Evolutionary conservation across 2,329 filamentous ascomycete species (phyloP), one percentile per base, ranked within the genome.

Genomic region (Pseudofabraea citricarpa): DNA sequence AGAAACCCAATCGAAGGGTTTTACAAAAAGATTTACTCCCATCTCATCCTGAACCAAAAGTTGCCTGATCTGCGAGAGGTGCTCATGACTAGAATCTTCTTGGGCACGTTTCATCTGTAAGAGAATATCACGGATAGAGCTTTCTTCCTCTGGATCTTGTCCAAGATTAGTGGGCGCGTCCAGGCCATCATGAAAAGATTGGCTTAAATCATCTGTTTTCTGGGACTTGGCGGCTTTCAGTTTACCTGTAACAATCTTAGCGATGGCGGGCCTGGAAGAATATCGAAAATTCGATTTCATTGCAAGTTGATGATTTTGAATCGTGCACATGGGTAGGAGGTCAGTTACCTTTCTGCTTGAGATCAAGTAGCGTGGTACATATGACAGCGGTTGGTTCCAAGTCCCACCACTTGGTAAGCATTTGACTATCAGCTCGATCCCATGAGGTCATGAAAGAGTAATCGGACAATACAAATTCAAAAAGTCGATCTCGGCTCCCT

Each of bases 381-480:
- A 54, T 43, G 13, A 50, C 46, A 32, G 45, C 47, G n/a, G 32
- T n/a, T n/a, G 45, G 38, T 27, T 54, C 51, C 9, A 49, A 13
- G 38, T 54, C 49, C 51, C 51, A 52, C 51, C 51, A 54, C 18
- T 40, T 43, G 7, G 45, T 44, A 36, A 50, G 18, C 44, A 50
- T 50, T 12, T 46, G 37, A 10, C 26, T 31, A 22, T 49, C 46
- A 23, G 43, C 43, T n/a, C 41, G 40, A 40, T 54, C 50, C 51
- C 51, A 54, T n/a, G 51, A 50, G 12, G 43, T 35, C 46, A 54
- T 45, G 26, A 52, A 49, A 1, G 47, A 44, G 31, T 50, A 54
- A 23, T 54, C 51, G 1, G 49, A 47, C 31, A 45, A 35, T 18
- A 54, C 26, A 37, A 54, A 54, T 7, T 49, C 45, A 18, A 47